These are phyloP conservation scores for Eucalyptus brandiana DNA, from an alignment of 345 rosid species.

Conservation along the genomic window DNA sequence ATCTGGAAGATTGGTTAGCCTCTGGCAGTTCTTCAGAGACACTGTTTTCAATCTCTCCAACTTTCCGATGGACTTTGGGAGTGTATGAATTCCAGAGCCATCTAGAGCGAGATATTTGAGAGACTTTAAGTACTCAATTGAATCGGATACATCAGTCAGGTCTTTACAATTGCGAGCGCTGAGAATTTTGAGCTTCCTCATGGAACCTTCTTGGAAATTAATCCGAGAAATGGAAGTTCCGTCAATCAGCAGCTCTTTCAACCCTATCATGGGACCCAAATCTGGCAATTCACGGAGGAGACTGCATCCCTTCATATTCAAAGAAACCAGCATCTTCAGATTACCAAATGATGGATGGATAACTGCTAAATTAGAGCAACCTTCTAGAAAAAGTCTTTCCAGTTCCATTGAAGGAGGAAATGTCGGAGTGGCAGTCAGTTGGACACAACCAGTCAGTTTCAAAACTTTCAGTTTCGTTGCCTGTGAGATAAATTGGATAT, in stretches of 20 bases:
- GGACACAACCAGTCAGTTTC: neutral
- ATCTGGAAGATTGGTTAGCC: no score
- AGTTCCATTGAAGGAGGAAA: neutral
- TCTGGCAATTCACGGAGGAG: rapidly evolving
- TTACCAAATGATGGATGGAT: neutral
- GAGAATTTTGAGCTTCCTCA: neutral
- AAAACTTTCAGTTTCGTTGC: neutral
- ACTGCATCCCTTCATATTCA: neutral
- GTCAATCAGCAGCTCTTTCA: neutral
- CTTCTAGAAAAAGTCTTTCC: neutral
- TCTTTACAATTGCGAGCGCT: neutral
- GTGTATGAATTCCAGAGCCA: rapidly evolving
- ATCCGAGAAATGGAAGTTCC: neutral
- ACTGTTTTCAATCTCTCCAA: no score
- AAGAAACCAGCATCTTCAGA: neutral
- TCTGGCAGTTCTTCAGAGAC: no score
- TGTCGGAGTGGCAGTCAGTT: neutral
- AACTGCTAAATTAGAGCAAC: neutral
- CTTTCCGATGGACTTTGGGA: no score
- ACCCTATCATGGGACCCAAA: neutral
- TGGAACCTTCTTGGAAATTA: neutral
- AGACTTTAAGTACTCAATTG: neutral
- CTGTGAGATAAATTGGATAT: neutral
- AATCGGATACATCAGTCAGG: neutral
- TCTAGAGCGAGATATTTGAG: neutral